These are phyloP conservation scores for Penicillium sp. DNA, from an alignment of 2,329 filamentous ascomycete species.

Conservation along the genomic window DNA sequence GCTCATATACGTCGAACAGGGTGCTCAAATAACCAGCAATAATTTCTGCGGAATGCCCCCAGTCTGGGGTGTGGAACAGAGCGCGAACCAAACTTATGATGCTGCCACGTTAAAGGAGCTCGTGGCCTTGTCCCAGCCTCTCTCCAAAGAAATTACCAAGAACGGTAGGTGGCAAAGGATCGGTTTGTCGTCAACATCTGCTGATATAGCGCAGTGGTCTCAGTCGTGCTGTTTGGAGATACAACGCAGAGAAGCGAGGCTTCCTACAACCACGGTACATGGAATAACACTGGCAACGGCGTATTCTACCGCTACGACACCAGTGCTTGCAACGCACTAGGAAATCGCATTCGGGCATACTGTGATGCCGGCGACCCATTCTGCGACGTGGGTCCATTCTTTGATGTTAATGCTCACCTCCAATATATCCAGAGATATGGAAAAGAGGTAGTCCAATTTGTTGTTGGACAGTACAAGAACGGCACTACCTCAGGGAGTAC, in stretches of 20 bases:
- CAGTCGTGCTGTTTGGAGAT: neutral
- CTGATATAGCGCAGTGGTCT: neutral
- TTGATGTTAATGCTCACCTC: neutral
- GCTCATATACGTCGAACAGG: neutral
- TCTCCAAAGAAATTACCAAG: neutral
- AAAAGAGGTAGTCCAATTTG: neutral
- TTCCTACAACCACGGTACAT: neutral
- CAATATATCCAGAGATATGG: neutral
- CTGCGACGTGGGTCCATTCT: neutral
- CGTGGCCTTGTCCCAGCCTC: neutral
- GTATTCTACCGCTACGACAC: neutral
- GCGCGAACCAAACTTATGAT: neutral
- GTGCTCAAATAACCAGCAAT: constrained; percentile 1
- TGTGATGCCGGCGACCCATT: constrained; percentile 4
- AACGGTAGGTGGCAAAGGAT: neutral
- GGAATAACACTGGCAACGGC: constrained; percentile 4
- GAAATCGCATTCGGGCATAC: neutral
- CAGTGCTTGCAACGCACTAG: neutral
- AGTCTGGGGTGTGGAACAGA: neutral
- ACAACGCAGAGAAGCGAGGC: neutral
- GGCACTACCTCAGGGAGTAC: neutral
- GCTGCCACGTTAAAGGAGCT: neutral
- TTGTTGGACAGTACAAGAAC: neutral
- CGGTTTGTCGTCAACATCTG: neutral
- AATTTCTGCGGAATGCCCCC: neutral